These are phyloP conservation scores for Castanea mollissima DNA, from an alignment of 306 rosid genomes.

Conservation along the genomic window DNA sequence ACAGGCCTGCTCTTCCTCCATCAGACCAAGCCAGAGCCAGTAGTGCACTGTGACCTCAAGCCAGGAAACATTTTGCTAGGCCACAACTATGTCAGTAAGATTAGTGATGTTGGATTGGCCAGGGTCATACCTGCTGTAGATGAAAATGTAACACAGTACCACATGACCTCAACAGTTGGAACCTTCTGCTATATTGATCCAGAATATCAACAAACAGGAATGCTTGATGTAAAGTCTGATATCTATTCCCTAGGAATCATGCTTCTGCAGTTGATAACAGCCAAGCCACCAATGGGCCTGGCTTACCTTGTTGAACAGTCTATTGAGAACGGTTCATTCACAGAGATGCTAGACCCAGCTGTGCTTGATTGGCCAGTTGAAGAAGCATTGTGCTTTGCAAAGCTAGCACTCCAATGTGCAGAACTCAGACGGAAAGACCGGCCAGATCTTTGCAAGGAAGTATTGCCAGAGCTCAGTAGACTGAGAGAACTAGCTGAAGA, in stretches of 20 bases:
- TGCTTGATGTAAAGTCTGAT: conserved; percentile 84
- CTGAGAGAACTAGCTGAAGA: conserved; percentile 62
- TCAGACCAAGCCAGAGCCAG: conserved; percentile 93
- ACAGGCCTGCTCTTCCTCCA: conserved; percentile 87
- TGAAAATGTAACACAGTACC: conserved; percentile 72
- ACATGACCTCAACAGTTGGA: conserved; percentile 79
- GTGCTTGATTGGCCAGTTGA: conserved; percentile 72
- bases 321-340: conserved; percentile 48
- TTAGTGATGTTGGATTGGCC: conserved; percentile 51
- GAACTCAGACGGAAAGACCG: conserved; percentile 89
- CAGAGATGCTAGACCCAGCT: conserved; percentile 57
- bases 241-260: conserved; percentile 90
- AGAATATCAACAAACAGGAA: conserved; percentile 39
- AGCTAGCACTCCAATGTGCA: conserved; percentile 61
- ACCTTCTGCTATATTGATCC: conserved; percentile 98
- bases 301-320: conserved; percentile 48
- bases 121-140: conserved; percentile 80
- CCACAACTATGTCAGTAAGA: no score
- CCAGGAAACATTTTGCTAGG: conserved; percentile 28
- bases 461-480: conserved; percentile 57
- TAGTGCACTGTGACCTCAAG: conserved; percentile 92
- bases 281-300: conserved; percentile 77
- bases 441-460: conserved; percentile 61
- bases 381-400: conserved; percentile 53
- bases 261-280: conserved; percentile 70